These are phyloP conservation scores for Pezicula neosporulosa DNA, from an alignment of 2,329 filamentous ascomycete genomes.

Conservation along the genomic window DNA sequence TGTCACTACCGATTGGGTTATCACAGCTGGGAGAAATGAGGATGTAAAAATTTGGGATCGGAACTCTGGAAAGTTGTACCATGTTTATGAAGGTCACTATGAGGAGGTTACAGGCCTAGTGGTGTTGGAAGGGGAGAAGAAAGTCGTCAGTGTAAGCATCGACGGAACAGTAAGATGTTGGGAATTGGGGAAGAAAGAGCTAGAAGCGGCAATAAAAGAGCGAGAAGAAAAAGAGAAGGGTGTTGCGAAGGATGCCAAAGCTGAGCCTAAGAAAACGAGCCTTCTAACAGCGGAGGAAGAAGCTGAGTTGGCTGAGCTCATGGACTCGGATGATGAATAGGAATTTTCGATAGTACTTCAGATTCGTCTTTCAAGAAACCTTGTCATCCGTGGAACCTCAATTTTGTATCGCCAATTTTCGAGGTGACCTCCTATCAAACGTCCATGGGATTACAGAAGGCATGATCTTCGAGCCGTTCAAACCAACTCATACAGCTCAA, in stretches of 20 bases:
- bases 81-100: conserved; percentile 78
- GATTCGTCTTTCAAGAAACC: no score
- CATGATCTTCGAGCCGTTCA: no score
- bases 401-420: no score
- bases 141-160: conserved; percentile 78
- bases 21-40: conserved; percentile 89
- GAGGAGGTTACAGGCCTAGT: conserved; percentile 87
- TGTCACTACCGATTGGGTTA: conserved; percentile 70
- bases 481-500: no score
- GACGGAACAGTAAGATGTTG: conserved; percentile 86
- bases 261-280: conserved; percentile 40
- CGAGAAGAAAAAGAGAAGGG: conserved; percentile 43
- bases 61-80: conserved; percentile 67
- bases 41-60: conserved; percentile 87
- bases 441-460: no score
- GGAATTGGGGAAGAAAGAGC: conserved; percentile 62
- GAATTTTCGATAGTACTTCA: no score
- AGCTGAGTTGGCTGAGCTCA: conserved; percentile 83
- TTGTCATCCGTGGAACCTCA: no score
- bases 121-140: conserved; percentile 49
- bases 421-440: no score
- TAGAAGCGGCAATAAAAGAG: conserved; percentile 53
- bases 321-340: conserved; percentile 67
- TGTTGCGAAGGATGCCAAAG: conserved; percentile 35
- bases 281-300: conserved; percentile 86